These are phyloP conservation scores for Aspergillus sp. DNA, from an alignment of 2,329 filamentous ascomycete genomes.

Conservation along the genomic window DNA sequence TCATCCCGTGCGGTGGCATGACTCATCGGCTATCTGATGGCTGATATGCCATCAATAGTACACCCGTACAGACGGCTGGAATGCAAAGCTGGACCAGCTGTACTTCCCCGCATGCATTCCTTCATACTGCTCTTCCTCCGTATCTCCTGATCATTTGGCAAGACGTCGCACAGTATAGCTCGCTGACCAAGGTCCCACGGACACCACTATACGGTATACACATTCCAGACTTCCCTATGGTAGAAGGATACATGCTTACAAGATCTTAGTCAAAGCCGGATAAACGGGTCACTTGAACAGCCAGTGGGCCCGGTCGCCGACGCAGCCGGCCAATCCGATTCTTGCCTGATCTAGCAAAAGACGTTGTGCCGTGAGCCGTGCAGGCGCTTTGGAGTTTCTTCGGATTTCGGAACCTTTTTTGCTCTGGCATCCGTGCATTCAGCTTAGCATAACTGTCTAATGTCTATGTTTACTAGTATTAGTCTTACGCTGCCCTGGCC, in stretches of 20 bases:
- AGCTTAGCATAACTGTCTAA: too few species aligned
- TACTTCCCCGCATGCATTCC: not conserved
- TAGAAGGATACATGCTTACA: not conserved
- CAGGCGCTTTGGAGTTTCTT: too few species aligned
- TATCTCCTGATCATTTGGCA: too few species aligned
- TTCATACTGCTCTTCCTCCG: too few species aligned
- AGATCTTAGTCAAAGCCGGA: not conserved
- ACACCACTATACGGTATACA: not conserved
- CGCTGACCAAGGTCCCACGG: not conserved
- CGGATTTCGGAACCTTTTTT: too few species aligned
- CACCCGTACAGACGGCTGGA: not conserved
- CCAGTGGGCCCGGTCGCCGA: conserved; percentile 1
- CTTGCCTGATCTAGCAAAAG: not conserved
- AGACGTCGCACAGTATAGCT: too few species aligned
- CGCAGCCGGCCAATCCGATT: not conserved
- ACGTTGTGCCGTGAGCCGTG: too few species aligned
- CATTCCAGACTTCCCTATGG: too few species aligned
- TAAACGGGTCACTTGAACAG: not conserved
- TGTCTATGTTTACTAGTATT: too few species aligned
- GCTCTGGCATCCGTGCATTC: too few species aligned
- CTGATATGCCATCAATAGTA: too few species aligned
- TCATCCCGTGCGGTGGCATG: conserved; percentile 3
- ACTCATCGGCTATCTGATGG: not conserved
- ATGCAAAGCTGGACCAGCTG: not conserved
- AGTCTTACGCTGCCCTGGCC: too few species aligned